These are phyloP conservation scores for Prunus yedoensis DNA, from an alignment of 331 rosid genomes.

Conservation along the genomic window DNA sequence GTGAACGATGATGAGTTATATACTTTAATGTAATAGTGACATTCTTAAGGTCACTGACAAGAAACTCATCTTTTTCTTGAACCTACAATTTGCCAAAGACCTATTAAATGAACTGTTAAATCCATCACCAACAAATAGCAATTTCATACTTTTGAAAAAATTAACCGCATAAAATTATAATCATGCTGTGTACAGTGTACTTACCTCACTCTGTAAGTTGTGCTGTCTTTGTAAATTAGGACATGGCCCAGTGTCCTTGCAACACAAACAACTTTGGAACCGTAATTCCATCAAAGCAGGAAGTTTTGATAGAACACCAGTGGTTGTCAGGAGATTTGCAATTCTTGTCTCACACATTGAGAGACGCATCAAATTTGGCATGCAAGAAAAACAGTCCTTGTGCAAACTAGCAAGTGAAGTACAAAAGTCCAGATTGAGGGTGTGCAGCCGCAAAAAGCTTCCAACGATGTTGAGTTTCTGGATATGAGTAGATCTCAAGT, in stretches of 20 bases:
- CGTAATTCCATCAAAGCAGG: constrained; percentile 24
- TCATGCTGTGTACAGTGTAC: neutral
- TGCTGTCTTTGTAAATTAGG: constrained; percentile 16
- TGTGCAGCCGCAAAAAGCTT: constrained; percentile 23
- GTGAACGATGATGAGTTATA: constrained; percentile 26
- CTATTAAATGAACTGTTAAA: neutral
- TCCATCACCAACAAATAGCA: neutral
- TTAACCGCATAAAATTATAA: neutral
- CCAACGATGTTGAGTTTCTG: constrained; percentile 24
- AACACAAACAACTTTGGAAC: constrained; percentile 33
- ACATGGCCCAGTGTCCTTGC: constrained; percentile 28
- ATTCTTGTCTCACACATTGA: constrained; percentile 32
- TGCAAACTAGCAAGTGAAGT: constrained; percentile 28
- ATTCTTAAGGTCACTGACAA: constrained; percentile 5
- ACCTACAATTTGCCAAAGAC: constrained; percentile 9
- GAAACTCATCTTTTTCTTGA: constrained; percentile 12
- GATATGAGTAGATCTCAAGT: constrained; percentile 25
- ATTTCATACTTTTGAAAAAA: neutral
- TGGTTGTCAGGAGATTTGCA: constrained; percentile 22
- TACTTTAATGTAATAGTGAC: neutral
- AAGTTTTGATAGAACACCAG: constrained; percentile 22
- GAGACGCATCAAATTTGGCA: constrained; percentile 25
- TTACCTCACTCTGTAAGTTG: constrained; percentile 24
- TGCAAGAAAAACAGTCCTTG: constrained; percentile 25
- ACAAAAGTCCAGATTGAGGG: constrained; percentile 29